These are phyloP conservation scores for Mitragyna speciosa DNA, from an alignment of 257 asterid genomes.

Conservation along the genomic window DNA sequence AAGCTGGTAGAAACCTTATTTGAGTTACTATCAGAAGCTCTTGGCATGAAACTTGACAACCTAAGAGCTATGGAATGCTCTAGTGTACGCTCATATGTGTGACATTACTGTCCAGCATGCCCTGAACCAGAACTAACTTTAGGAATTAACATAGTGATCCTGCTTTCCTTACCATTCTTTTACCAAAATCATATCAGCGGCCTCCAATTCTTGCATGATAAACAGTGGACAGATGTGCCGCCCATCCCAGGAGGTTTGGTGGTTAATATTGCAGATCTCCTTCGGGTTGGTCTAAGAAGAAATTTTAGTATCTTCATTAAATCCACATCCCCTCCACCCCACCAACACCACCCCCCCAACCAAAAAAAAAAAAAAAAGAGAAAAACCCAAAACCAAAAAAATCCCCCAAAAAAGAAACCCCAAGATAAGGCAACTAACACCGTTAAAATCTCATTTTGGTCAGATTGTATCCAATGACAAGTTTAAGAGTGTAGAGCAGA, in stretches of 20 bases:
- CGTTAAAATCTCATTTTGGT: not conserved
- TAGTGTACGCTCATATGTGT: conserved; percentile 31
- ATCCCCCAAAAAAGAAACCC: no score
- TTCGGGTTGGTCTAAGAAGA: conserved; percentile 44
- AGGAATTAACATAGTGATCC: conserved; percentile 70
- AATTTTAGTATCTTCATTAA: not conserved
- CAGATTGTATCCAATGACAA: conserved; percentile 62
- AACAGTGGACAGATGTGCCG: conserved; percentile 44
- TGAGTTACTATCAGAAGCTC: conserved; percentile 57
- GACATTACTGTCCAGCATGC: conserved; percentile 76
- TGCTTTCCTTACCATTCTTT: conserved; percentile 52
- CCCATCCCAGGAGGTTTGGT: conserved; percentile 57
- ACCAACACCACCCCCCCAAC: no score
- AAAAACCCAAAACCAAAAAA: not conserved
- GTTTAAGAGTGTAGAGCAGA: conserved; percentile 60
- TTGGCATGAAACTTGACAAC: conserved; percentile 46
- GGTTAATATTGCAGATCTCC: conserved; percentile 67
- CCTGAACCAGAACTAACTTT: conserved; percentile 74
- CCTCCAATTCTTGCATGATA: conserved; percentile 56
- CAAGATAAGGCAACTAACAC: not conserved
- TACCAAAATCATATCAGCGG: conserved; percentile 70
- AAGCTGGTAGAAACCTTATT: conserved; percentile 42
- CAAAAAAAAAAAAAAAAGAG: not conserved
- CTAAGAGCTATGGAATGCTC: conserved; percentile 44
- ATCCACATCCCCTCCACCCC: no score